Base-by-base conservation (phyloP, 345 rosid species). In the Salix exigua region DNA sequence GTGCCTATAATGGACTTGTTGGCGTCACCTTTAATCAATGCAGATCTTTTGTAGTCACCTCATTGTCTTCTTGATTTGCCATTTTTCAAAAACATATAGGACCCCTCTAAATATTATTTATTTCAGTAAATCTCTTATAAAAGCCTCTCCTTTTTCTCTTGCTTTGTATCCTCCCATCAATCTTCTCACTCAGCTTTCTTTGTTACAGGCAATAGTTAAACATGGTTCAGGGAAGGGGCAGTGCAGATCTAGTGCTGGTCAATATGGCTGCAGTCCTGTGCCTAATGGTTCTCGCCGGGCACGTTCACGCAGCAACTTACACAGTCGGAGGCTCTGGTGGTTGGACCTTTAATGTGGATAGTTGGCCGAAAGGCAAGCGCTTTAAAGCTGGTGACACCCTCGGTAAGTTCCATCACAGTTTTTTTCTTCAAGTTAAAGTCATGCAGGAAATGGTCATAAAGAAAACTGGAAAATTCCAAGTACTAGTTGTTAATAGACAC, bases 331-430 rank as follows among this genome's bases (percentile, higher is more conserved):
- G 63, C 76, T 53, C 88, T 5, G 44, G 60, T 9, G 89, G 91
- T 48, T 88, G 91, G 91, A 73, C 79, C 14, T 85, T 82, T 40
- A 82, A 84, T 73, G 23, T 75, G 69, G 84, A 17, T 23, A 35
- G 6, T 31, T 88, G 89, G 91, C 76, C 89, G 13, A 74, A 79
- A 67, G 91, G 91, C 38, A 88, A 88, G 80, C 26, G 76, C 18
- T 88, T 88, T 74, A 87, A 46, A 71, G 88, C 89, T 19, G 88
- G 89, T 3, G 91, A 87, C n/a, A 74, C 79, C 9, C 84, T 88
- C 1, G 75, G 88, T 88, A 80, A 76, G 84, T 67, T 28, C 65
- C 28, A 1, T 10, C 46, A 42, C 14, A 42, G 12, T 11, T 12
- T 46, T 46, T 46, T 46, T 46, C 18, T 46, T 12, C 51, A 13